phyloP scores from a whole-genome alignment of 306 rosid species.

The Cucumis melo region DNA sequence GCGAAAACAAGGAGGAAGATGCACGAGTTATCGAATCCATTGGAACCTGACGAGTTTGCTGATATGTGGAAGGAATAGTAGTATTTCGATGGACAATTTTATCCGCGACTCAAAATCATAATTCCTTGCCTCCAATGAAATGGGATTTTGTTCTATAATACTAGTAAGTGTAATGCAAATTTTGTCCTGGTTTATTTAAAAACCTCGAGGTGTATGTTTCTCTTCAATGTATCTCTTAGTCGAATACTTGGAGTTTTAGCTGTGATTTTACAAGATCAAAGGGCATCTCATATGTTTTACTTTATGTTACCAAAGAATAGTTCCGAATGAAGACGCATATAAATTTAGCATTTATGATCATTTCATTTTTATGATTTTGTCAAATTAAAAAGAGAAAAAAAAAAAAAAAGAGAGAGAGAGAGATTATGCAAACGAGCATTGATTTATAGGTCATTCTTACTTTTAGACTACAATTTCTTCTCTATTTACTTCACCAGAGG shows the following conservation, averaged over 20 bases:
- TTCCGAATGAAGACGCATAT: no score
- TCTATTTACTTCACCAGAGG: no score
- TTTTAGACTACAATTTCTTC: no score
- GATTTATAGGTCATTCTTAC: no score
- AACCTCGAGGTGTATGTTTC: not conserved
- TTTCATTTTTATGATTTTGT: no score
- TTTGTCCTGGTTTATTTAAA: not conserved
- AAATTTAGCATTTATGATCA: no score
- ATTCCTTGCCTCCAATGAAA: not conserved
- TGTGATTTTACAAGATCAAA: not conserved
- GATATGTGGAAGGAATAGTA: conserved; percentile 90
- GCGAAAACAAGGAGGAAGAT: conserved; percentile 94
- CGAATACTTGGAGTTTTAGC: not conserved
- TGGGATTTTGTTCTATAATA: not conserved
- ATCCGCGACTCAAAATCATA: not conserved
- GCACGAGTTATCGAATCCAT: conserved; percentile 75
- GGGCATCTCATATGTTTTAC: no score
- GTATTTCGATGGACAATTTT: not conserved
- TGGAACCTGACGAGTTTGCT: conserved; percentile 89
- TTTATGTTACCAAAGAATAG: no score
- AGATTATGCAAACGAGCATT: no score
- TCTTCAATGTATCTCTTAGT: not conserved
- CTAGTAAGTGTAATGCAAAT: not conserved
- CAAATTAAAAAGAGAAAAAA: no score
- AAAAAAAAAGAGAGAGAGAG: no score